Conservation (phyloP, 2,329 filamentous ascomycete species). For the Chaetomium sp. region DNA sequence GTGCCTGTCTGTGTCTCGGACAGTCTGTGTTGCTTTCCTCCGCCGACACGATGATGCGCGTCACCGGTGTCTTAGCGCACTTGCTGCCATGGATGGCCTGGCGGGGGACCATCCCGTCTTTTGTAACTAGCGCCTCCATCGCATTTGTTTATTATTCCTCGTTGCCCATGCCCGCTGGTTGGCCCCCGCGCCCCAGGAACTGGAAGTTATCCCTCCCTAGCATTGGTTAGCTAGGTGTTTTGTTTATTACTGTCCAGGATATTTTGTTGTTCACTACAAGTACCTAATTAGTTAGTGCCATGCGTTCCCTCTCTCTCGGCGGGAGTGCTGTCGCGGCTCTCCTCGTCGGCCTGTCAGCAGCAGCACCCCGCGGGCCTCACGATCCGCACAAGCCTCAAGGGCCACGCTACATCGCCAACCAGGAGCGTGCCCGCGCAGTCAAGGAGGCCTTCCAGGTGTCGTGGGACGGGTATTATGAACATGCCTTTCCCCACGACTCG, state of each 20-base stretch:
- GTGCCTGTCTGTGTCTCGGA: constrained; percentile 8
- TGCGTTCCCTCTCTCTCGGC: constrained; percentile 20
- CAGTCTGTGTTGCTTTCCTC: constrained; percentile 15
- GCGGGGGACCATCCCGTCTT: background rate
- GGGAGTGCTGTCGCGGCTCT: constrained; percentile 7
- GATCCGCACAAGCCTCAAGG: background rate
- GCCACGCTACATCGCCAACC: constrained; percentile 38
- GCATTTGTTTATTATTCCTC: background rate
- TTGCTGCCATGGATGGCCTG: background rate
- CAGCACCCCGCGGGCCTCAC: constrained; percentile 18
- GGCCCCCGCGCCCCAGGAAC: background rate
- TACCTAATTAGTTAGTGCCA: constrained; percentile 1
- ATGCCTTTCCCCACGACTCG: constrained; percentile 78
- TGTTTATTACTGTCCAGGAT: background rate
- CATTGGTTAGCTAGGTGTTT: background rate
- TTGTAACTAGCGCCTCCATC: background rate
- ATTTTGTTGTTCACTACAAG: too few species aligned
- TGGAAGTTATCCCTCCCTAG: background rate
- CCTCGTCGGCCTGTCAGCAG: constrained; percentile 25
- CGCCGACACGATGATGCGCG: constrained; percentile 4
- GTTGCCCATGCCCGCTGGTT: background rate
- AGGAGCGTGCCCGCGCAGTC: constrained; percentile 58
- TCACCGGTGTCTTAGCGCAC: background rate
- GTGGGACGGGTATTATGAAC: constrained; percentile 72
- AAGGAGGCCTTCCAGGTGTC: constrained; percentile 69